phyloP scores from a whole-genome alignment of 345 rosid species.

The Acer saccharum region DNA sequence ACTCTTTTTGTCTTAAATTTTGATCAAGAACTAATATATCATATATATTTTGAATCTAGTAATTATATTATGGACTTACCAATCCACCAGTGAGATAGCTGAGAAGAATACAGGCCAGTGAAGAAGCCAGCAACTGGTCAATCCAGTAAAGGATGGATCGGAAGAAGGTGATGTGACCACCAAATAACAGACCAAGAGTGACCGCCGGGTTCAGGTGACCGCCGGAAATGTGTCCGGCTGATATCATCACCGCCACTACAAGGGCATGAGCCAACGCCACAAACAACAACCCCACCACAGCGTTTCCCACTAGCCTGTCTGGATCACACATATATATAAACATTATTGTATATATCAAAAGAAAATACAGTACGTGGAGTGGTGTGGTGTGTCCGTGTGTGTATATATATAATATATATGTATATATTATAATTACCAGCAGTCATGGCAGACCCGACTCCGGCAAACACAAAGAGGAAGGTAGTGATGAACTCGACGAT shows the following conservation, averaged over 20 bases:
- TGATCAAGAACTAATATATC: neutral
- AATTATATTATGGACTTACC: conserved; percentile 33
- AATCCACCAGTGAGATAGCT: conserved; percentile 84
- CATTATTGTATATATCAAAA: neutral
- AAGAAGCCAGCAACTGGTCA: conserved; percentile 71
- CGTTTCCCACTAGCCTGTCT: conserved; percentile 53
- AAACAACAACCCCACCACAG: conserved; percentile 56
- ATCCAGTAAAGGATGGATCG: conserved; percentile 77
- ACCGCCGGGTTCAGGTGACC: conserved; percentile 96
- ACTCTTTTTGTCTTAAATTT: neutral
- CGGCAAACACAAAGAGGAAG: conserved; percentile 78
- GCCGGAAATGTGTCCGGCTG: conserved; percentile 88
- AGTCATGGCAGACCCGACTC: conserved; percentile 86
- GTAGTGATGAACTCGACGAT: conserved; percentile 81
- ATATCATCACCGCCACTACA: conserved; percentile 83
- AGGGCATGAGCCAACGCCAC: conserved; percentile 89
- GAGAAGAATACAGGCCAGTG: conserved; percentile 81
- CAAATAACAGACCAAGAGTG: conserved; percentile 74
- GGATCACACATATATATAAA: neutral
- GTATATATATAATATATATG: too few species aligned
- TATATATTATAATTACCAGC: conserved; percentile 44
- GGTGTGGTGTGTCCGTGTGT: too few species aligned
- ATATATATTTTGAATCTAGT: neutral
- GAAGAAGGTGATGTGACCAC: conserved; percentile 78
- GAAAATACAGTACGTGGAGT: too few species aligned